These are phyloP conservation scores for Hericium erinaceus DNA, from an alignment of 768 basidiomycete genomes.

Conservation along the genomic window DNA sequence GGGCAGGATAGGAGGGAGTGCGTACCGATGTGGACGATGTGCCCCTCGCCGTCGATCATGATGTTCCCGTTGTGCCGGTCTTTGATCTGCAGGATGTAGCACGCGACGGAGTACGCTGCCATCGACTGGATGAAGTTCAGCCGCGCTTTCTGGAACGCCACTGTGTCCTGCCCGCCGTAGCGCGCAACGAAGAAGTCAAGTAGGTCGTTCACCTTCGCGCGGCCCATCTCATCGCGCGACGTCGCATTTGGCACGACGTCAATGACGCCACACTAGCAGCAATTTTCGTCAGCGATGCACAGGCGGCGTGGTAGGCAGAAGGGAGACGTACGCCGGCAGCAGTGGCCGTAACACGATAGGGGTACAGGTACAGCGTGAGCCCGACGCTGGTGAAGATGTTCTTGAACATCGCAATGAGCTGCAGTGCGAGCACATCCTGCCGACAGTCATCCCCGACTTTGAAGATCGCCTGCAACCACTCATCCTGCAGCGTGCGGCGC, in stretches of 20 bases:
- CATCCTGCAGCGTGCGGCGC: slow-evolving; percentile 42
- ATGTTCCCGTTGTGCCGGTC: slow-evolving; percentile 99
- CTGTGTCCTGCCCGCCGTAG: slow-evolving; percentile 84
- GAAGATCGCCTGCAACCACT: slow-evolving; percentile 98
- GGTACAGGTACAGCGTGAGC: slow-evolving; percentile 83
- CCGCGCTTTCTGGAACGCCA: slow-evolving; percentile 86
- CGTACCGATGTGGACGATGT: slow-evolving; percentile 86
- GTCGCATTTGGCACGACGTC: slow-evolving; percentile 98
- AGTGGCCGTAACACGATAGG: slow-evolving; percentile 95
- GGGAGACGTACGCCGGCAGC: slow-evolving; percentile 71
- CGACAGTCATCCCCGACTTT: slow-evolving; percentile 99
- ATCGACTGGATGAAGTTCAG: slow-evolving; percentile 97
- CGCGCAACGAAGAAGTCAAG: slow-evolving; percentile 89
- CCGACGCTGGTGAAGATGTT: slow-evolving; percentile 90
- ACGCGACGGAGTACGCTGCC: slow-evolving; percentile 98
- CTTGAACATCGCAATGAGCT: slow-evolving; percentile 99
- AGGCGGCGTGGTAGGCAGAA: background rate
- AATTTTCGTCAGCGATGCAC: slow-evolving; percentile 1
- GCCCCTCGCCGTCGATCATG: slow-evolving; percentile 97
- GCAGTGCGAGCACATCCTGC: slow-evolving; percentile 95
- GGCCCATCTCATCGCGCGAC: slow-evolving; percentile 98
- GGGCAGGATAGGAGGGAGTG: background rate
- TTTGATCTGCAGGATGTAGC: slow-evolving; percentile 97
- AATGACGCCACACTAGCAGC: slow-evolving; percentile 83
- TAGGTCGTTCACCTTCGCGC: slow-evolving; percentile 95